A percentile compares a stretch with the other conserved stretches of the same genome.
Evolutionary conservation across 2,329 filamentous ascomycete species (phyloP).

Genomic region (Cercospora citrullina): DNA sequence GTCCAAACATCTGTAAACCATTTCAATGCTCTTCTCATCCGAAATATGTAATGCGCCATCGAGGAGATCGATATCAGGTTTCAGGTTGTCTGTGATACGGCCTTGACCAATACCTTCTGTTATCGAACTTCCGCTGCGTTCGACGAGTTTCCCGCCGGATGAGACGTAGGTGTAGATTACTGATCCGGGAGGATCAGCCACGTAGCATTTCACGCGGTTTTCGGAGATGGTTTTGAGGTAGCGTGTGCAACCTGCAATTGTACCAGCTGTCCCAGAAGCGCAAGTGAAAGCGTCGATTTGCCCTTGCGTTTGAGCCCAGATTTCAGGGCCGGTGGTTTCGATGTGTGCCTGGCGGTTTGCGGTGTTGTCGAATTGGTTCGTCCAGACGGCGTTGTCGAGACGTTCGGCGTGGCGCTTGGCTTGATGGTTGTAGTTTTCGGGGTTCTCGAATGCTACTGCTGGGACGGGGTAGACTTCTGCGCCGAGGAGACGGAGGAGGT

Average conservation of each 20-base stretch:
- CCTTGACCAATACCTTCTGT: slow-evolving; percentile 98
- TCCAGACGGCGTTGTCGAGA: slow-evolving; percentile 91
- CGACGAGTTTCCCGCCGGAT: slow-evolving; percentile 79
- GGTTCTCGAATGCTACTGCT: slow-evolving; percentile 92
- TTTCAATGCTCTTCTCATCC: slow-evolving; percentile 93
- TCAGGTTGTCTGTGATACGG: slow-evolving; percentile 90
- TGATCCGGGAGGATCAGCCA: slow-evolving; percentile 91
- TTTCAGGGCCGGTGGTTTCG: slow-evolving; percentile 95
- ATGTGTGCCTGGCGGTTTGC: slow-evolving; percentile 93
- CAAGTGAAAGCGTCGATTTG: slow-evolving; percentile 93
- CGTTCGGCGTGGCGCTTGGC: slow-evolving; percentile 84
- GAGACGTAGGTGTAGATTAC: slow-evolving; percentile 91
- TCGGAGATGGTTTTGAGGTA: slow-evolving; percentile 82
- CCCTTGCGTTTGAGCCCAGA: slow-evolving; percentile 88
- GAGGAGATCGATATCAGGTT: slow-evolving; percentile 77
- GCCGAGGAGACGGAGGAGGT: slow-evolving; percentile 83
- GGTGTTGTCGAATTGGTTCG: slow-evolving; percentile 96
- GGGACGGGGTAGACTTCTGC: slow-evolving; percentile 96
- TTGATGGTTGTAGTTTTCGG: slow-evolving; percentile 97
- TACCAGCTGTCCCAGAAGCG: slow-evolving; percentile 89
- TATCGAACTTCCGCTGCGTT: slow-evolving; percentile 82
- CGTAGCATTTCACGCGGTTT: slow-evolving; percentile 78
- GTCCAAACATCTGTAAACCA: slow-evolving; percentile 95
- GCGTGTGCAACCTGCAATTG: slow-evolving; percentile 81
- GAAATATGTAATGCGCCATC: slow-evolving; percentile 82